Evolutionary conservation across 2,329 filamentous ascomycete genomes (phyloP).

Genomic region (Aspergillus novoparasiticus): DNA sequence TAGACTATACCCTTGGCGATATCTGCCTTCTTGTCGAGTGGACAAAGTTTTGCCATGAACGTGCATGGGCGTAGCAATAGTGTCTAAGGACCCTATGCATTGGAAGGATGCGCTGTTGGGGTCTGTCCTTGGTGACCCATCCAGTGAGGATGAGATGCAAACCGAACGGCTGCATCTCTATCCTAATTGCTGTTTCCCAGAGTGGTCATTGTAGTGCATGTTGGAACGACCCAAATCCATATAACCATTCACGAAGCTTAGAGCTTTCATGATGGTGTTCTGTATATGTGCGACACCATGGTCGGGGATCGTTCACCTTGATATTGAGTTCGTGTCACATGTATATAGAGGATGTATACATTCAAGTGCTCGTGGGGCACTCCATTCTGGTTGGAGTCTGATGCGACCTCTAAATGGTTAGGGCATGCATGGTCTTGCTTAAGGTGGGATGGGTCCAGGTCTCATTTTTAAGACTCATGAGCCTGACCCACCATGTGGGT

Average conservation of each 20-base stretch:
- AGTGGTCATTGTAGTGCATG: too few relatives aligned
- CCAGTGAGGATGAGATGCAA: not conserved
- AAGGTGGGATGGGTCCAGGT: not conserved
- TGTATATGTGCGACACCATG: not conserved
- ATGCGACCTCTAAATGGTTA: not conserved
- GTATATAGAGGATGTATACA: not conserved
- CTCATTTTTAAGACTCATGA: not conserved
- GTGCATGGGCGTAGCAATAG: not conserved
- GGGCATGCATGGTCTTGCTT: not conserved
- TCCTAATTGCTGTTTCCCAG: too few relatives aligned
- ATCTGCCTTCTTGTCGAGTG: not conserved
- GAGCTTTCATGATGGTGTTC: not conserved
- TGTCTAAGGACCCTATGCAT: not conserved
- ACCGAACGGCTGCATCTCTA: too few relatives aligned
- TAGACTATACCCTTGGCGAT: not conserved
- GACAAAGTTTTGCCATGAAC: not conserved
- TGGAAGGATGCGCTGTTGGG: not conserved
- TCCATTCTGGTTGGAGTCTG: not conserved
- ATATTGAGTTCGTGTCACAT: not conserved
- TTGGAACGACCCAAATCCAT: too few relatives aligned
- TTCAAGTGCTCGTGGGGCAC: not conserved
- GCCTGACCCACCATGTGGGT: not conserved
- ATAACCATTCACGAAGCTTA: too few relatives aligned
- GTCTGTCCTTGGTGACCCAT: not conserved
- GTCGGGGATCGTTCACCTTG: not conserved